These are phyloP conservation scores for Tulasnella sp. DNA, from an alignment of 768 basidiomycete genomes.

Conservation along the genomic window DNA sequence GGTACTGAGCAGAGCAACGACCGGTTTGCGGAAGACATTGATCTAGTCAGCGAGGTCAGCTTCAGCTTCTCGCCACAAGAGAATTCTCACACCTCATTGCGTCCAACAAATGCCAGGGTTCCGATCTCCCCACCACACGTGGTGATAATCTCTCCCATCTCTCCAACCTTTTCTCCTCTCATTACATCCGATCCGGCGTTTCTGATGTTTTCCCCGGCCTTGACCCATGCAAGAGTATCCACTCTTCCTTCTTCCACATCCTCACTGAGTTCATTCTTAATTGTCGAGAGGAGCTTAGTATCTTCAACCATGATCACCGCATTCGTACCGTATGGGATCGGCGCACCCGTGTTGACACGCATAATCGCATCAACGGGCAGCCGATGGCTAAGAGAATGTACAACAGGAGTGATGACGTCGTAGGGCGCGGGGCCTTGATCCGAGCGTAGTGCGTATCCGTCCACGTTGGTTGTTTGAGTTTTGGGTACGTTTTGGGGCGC, in stretches of 20 bases:
- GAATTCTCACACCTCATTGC: constrained; percentile 42
- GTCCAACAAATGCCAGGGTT: constrained; percentile 67
- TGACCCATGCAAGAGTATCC: constrained; percentile 50
- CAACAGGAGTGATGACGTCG: constrained; percentile 50
- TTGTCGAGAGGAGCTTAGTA: constrained; percentile 56
- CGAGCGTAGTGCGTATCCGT: constrained; percentile 74
- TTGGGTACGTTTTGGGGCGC: constrained; percentile 54
- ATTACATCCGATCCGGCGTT: constrained; percentile 61
- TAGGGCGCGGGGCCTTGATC: constrained; percentile 54
- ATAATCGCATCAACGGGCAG: constrained; percentile 39
- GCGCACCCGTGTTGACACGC: constrained; percentile 80
- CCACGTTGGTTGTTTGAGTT: constrained; percentile 66
- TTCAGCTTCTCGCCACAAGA: not conserved
- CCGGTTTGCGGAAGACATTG: constrained; percentile 54
- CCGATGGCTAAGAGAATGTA: constrained; percentile 23
- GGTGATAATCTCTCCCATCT: constrained; percentile 47
- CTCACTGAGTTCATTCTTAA: constrained; percentile 29
- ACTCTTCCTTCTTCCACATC: constrained; percentile 61
- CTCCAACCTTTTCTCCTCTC: constrained; percentile 54
- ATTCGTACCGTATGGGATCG: constrained; percentile 63
- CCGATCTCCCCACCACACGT: constrained; percentile 74
- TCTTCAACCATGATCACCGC: constrained; percentile 91
- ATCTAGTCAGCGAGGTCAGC: constrained; percentile 36
- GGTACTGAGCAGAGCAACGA: constrained; percentile 73
- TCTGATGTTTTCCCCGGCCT: constrained; percentile 59